Conservation (phyloP, 2,329 filamentous ascomycete genomes). For the Cordyceps militaris region DNA sequence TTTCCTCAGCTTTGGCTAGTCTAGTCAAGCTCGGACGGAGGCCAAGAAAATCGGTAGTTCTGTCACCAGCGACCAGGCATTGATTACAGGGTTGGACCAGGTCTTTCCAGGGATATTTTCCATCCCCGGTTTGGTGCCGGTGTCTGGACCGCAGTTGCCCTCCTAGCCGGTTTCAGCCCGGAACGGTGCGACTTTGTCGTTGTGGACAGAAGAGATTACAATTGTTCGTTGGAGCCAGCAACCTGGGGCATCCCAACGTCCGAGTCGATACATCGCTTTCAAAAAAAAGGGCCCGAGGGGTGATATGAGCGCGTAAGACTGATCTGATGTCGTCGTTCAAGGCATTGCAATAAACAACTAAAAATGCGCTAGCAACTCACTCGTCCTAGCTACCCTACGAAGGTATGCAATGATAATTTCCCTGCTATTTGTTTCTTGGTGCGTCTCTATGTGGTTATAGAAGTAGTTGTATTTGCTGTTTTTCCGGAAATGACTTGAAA, state of each 20-base stretch:
- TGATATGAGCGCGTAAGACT: not conserved
- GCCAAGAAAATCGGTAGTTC: not conserved
- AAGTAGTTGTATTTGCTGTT: not conserved
- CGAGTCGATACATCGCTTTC: not conserved
- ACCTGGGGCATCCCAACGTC: too few species aligned
- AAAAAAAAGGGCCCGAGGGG: not conserved
- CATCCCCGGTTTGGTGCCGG: not conserved
- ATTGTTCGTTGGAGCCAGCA: too few species aligned
- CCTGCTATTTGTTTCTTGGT: not conserved
- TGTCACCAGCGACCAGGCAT: not conserved
- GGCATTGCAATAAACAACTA: too few species aligned
- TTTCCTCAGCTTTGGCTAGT: not conserved
- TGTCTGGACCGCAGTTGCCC: not conserved
- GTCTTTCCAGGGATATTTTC: not conserved
- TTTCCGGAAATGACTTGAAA: too few species aligned
- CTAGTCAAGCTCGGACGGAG: not conserved
- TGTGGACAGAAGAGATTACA: not conserved
- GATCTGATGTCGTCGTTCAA: too few species aligned
- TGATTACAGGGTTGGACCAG: not conserved
- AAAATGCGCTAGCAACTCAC: not conserved
- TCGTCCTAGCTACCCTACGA: not conserved
- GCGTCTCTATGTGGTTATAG: not conserved
- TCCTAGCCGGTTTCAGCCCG: conserved; percentile 2
- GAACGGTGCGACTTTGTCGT: not conserved
- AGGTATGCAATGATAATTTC: too few species aligned